Conservation (phyloP, 108 stramenopile species). For the Hondaea fermentalgiana region DNA sequence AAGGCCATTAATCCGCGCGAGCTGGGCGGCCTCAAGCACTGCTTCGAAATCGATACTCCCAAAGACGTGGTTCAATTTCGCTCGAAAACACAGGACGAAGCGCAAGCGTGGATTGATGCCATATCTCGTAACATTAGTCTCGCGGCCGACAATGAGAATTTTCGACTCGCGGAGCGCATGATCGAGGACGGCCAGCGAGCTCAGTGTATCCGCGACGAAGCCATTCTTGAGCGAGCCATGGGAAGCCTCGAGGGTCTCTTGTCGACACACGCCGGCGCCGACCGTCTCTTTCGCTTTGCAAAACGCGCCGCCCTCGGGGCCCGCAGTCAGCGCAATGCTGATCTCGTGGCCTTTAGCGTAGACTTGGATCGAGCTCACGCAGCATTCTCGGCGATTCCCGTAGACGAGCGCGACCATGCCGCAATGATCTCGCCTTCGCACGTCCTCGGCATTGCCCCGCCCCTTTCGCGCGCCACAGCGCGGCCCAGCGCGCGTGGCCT, state of each 20-base stretch:
- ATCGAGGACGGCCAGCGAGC: neutral
- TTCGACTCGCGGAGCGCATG: neutral
- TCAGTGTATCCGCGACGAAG: neutral
- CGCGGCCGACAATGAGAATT: neutral
- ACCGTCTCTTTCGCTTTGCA: conserved; percentile 5
- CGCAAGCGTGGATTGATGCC: neutral
- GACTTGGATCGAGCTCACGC: neutral
- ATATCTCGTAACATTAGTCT: neutral
- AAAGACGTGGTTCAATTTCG: neutral
- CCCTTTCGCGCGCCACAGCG: neutral
- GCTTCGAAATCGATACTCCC: neutral
- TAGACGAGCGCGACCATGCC: neutral
- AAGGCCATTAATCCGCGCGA: neutral
- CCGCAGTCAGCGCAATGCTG: neutral
- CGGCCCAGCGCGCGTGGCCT: neutral
- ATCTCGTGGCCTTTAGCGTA: neutral
- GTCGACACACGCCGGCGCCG: neutral
- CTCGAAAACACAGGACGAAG: neutral
- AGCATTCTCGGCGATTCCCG: neutral
- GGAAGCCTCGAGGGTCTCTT: neutral
- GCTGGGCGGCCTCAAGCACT: conserved; percentile 6
- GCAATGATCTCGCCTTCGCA: neutral
- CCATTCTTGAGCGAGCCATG: neutral
- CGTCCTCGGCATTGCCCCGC: neutral
- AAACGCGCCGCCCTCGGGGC: neutral